These are phyloP conservation scores for Tylopilus felleus DNA, from an alignment of 768 basidiomycete species.

Conservation along the genomic window DNA sequence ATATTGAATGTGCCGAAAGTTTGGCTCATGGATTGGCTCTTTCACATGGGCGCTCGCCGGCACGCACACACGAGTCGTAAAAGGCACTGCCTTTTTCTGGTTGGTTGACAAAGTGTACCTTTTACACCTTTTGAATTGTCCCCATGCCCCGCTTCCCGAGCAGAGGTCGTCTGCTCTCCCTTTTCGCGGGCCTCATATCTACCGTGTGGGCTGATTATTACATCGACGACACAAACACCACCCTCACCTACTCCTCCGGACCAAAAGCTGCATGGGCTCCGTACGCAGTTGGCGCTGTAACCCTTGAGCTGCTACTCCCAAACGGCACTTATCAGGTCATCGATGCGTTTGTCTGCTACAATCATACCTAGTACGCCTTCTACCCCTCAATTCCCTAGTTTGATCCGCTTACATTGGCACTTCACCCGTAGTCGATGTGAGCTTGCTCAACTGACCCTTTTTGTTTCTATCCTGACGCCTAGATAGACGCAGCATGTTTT, in stretches of 20 bases:
- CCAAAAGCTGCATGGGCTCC: conserved; percentile 25
- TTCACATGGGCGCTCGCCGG: neutral
- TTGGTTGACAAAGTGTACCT: neutral
- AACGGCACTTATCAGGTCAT: conserved; percentile 19
- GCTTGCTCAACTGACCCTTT: neutral
- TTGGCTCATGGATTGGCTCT: neutral
- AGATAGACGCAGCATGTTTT: conserved; percentile 21
- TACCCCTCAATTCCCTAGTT: neutral
- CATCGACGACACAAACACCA: conserved; percentile 24
- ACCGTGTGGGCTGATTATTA: conserved; percentile 18
- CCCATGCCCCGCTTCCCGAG: neutral
- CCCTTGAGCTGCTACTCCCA: conserved; percentile 16
- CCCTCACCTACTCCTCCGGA: conserved; percentile 22
- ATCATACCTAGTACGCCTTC: conserved; percentile 23
- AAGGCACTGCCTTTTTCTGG: neutral
- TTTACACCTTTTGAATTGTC: neutral
- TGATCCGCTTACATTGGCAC: conserved; percentile 1
- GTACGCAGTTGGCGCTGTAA: conserved; percentile 8
- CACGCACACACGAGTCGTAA: neutral
- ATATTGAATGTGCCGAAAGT: neutral
- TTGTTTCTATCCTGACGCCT: neutral
- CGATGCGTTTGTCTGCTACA: conserved; percentile 23
- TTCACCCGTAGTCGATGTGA: conserved; percentile 18
- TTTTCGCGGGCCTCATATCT: conserved; percentile 1
- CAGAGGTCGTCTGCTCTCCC: neutral